Base-by-base conservation (phyloP, 371 early-diverging fungal genomes). In the Mortierella sp. region DNA sequence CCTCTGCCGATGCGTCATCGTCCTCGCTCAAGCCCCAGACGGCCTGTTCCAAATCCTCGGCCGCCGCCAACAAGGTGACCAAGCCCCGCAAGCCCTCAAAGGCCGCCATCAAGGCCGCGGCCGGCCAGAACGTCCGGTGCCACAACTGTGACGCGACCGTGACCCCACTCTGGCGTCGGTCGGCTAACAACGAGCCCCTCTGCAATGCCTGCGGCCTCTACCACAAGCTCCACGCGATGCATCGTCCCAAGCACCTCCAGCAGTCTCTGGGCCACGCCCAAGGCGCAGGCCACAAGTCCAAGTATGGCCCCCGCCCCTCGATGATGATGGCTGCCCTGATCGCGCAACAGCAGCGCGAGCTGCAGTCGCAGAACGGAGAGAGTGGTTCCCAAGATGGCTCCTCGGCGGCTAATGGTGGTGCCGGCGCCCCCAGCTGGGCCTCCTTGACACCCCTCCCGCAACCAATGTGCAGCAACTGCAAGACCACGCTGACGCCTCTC, bases 181-280 rank as follows among this genome's bases (percentile, higher is more conserved):
- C 95, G 29, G 91, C 91, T 34, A 88, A 95, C 66, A 96, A 95
- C 63, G 92, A 96, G 67, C 80, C 93, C 6, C 87, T 98, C 22
- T 99, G 99, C 89, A 99, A 99, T 86, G 98, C 99, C 19, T 99
- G 99, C 78, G 99, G 98, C 0, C 87, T 99, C 45, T 99, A 98
- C 85, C 93, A 92, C 71, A 95, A 95, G 82, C 87, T 97, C 37
- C 99, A 98, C 74, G 89, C 92, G 71, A 86, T 87, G 50, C 90
- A 92, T 48, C 90, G 95, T 10, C 93, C 94, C 53, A 89, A 80
- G 72, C 81, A 88, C 61, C 66, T 85, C 26, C 61, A 70, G 31
- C 86, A 80, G 29, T 73, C 77, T 5, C 29, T 71, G 55, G 66
- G 75, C 16, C 63, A 66, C 8, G 63, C 45, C 3, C 64, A 70